Evolutionary conservation across 2,329 filamentous ascomycete genomes (phyloP).

Genomic region (Aspergillus spinulosporus): DNA sequence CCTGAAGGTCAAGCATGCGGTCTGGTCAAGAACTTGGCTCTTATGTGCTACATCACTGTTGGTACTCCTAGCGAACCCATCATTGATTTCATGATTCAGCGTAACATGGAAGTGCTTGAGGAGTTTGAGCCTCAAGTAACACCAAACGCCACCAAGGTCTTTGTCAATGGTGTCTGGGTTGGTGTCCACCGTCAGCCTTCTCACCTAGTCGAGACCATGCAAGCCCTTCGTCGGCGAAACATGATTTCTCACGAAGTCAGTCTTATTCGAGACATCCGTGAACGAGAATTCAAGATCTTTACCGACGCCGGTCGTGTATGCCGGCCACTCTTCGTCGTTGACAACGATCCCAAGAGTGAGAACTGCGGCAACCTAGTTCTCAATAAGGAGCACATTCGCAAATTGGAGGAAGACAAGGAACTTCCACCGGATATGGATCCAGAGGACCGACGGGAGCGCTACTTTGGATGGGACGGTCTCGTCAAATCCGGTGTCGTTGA

Average conservation of each 20-base stretch:
- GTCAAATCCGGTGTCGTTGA: constrained; percentile 85
- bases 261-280: constrained; percentile 91
- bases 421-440: constrained; percentile 61
- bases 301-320: constrained; percentile 95
- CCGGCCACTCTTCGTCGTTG: constrained; percentile 88
- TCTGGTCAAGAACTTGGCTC: constrained; percentile 92
- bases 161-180: constrained; percentile 97
- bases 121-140: constrained; percentile 86
- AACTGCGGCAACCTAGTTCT: constrained; percentile 78
- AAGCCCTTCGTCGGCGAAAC: constrained; percentile 74
- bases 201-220: constrained; percentile 76
- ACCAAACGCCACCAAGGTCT: constrained; percentile 94
- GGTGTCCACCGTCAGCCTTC: constrained; percentile 89
- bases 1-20: constrained; percentile 98
- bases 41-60: constrained; percentile 98
- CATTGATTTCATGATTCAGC: constrained; percentile 90
- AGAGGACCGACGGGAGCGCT: constrained; percentile 59
- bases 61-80: constrained; percentile 88
- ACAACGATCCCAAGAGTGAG: constrained; percentile 73
- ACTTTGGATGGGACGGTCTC: constrained; percentile 86
- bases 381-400: constrained; percentile 77
- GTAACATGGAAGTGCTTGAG: constrained; percentile 94
- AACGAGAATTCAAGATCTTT: constrained; percentile 97
- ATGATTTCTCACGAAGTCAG: constrained; percentile 91
- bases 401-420: constrained; percentile 72